phyloP scores from a whole-genome alignment of 1,139 yeast genomes.

The Kodamaea ohmeri region DNA sequence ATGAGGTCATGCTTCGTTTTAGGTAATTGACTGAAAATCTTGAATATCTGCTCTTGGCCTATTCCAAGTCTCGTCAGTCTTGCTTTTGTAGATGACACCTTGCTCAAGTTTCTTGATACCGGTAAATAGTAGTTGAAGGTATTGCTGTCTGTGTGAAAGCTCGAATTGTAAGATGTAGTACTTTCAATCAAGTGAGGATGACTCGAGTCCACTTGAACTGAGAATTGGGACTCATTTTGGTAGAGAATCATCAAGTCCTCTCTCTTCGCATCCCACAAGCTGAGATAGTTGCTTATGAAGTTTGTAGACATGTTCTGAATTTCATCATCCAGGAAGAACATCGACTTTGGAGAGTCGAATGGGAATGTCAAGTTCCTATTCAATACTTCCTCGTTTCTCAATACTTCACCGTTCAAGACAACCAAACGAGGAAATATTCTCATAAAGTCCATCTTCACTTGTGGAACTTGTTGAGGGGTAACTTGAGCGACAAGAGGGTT shows the following conservation, averaged over 20 bases:
- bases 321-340: conserved; percentile 80
- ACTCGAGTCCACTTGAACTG: conserved; percentile 57
- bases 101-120: conserved; percentile 71
- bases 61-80: conserved; percentile 57
- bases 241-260: conserved; percentile 67
- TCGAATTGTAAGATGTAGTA: conserved; percentile 15
- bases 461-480: conserved; percentile 33
- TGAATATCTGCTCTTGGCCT: conserved; percentile 69
- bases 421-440: conserved; percentile 73
- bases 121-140: conserved; percentile 62
- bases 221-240: conserved; percentile 81
- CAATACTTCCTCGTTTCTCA: conserved; percentile 70
- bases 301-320: conserved; percentile 68
- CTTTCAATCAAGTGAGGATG: conserved; percentile 48
- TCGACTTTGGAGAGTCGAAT: conserved; percentile 40
- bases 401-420: conserved; percentile 71
- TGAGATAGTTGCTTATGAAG: conserved; percentile 71
- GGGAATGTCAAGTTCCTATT: conserved; percentile 55
- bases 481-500: conserved; percentile 60
- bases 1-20: conserved; percentile 68
- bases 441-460: conserved; percentile 62
- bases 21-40: conserved; percentile 66
- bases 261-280: conserved; percentile 81
- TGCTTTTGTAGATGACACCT: conserved; percentile 59
- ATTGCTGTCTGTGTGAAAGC: conserved; percentile 30